Conservation (phyloP, 2,329 filamentous ascomycete species). For the Nakataea oryzae region DNA sequence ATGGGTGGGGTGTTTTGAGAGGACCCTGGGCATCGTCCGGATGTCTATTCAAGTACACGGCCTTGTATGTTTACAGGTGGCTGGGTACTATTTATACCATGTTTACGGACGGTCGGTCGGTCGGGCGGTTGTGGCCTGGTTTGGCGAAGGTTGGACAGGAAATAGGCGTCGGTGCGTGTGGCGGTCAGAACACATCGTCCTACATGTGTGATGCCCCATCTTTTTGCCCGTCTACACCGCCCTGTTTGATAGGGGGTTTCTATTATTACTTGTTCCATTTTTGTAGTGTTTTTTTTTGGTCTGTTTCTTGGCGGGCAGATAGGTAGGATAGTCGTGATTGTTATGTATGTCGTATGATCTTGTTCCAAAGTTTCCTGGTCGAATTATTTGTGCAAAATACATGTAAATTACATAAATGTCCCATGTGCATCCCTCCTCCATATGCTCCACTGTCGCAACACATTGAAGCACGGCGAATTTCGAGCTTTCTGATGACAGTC, state of each 20-base stretch:
- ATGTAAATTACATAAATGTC: not conserved
- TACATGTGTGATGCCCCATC: not conserved
- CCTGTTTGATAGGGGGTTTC: not conserved
- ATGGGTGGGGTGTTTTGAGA: not conserved
- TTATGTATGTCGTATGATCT: constrained; percentile 5
- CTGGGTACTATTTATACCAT: not conserved
- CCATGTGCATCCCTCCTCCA: not conserved
- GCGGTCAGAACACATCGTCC: not conserved
- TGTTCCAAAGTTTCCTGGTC: not conserved
- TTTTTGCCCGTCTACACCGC: not conserved
- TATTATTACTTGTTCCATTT: not conserved
- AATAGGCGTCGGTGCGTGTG: not conserved
- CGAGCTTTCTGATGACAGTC: too few species aligned
- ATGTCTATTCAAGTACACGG: not conserved
- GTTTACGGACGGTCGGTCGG: not conserved
- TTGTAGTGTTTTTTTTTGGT: not conserved
- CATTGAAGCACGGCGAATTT: too few species aligned
- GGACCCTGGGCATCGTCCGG: not conserved
- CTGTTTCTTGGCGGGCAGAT: constrained; percentile 3
- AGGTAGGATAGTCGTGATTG: not conserved
- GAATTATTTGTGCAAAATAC: not conserved
- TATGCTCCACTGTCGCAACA: not conserved
- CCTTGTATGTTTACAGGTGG: not conserved
- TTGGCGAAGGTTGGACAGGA: not conserved
- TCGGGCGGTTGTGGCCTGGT: not conserved